Conservation (phyloP, 1,139 yeast species). For the Zhuliangozyma parablackwelliae region DNA sequence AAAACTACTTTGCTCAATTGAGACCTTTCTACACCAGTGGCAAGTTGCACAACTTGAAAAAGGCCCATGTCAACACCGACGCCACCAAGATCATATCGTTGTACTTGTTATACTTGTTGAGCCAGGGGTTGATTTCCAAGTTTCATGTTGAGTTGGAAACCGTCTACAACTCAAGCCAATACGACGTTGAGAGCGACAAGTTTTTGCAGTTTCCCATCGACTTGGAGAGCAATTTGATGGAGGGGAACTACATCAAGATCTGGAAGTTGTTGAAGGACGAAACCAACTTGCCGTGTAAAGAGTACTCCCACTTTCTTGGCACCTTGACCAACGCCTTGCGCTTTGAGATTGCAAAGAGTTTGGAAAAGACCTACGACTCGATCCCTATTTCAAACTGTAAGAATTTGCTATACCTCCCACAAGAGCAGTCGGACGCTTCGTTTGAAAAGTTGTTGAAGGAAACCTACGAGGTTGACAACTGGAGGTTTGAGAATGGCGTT, state of each 20-base stretch:
- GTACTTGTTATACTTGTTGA: conserved; percentile 67
- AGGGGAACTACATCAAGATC: conserved; percentile 91
- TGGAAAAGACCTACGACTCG: conserved; percentile 71
- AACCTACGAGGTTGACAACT: conserved; percentile 49
- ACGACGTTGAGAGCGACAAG: conserved; percentile 45
- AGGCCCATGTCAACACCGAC: conserved; percentile 41
- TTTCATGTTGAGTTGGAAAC: conserved; percentile 88
- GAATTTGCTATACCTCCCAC: conserved; percentile 71
- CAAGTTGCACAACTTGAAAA: conserved; percentile 45
- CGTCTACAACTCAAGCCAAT: conserved; percentile 48
- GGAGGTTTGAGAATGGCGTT: conserved; percentile 59
- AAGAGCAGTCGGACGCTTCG: conserved; percentile 51
- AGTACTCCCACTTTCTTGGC: conserved; percentile 55
- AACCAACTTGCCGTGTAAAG: conserved; percentile 49
- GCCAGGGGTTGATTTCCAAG: conserved; percentile 79
- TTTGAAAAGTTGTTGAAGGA: conserved; percentile 57
- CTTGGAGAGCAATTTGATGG: conserved; percentile 92
- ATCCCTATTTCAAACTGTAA: conserved; percentile 83
- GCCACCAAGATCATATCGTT: conserved; percentile 76
- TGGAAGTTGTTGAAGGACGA: conserved; percentile 71
- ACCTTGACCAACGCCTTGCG: conserved; percentile 74
- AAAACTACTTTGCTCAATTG: conserved; percentile 70
- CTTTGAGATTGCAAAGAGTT: conserved; percentile 81
- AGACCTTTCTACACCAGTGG: conserved; percentile 63
- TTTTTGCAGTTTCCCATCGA: conserved; percentile 78